These are phyloP conservation scores for Mallotus nudiflorus DNA, from an alignment of 345 rosid genomes.

Conservation along the genomic window DNA sequence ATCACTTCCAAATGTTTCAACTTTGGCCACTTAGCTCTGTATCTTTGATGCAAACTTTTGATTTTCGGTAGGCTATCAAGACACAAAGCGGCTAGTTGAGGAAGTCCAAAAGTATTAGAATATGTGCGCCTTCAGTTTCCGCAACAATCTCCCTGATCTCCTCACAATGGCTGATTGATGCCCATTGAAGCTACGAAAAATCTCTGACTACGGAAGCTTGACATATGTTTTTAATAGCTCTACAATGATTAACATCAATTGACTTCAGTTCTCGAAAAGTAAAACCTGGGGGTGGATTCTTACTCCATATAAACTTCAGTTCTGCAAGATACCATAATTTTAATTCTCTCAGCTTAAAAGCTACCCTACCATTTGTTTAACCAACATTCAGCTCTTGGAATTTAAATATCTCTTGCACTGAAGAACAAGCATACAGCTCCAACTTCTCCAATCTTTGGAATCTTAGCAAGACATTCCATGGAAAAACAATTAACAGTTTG, in stretches of 20 bases:
- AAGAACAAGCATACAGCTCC: not conserved
- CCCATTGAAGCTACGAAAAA: constrained; percentile 12
- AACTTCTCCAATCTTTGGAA: constrained; percentile 5
- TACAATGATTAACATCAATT: not conserved
- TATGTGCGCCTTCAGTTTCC: not conserved
- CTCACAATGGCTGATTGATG: constrained; percentile 12
- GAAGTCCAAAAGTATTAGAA: constrained; percentile 10
- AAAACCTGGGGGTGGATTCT: not conserved
- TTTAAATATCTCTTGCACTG: constrained; percentile 17
- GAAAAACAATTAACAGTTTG: constrained; percentile 5
- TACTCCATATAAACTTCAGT: constrained; percentile 16
- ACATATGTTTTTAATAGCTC: not conserved
- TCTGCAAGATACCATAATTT: not conserved
- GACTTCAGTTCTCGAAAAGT: not conserved
- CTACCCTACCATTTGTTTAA: not conserved
- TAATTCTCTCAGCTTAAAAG: not conserved
- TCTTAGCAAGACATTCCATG: not conserved
- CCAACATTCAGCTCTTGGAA: not conserved
- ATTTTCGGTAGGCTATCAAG: constrained; percentile 5
- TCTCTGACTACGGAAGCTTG: constrained; percentile 1
- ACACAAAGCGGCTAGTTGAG: not conserved
- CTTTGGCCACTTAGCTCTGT: constrained; percentile 23
- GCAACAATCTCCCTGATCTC: constrained; percentile 23
- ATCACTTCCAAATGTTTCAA: not conserved
- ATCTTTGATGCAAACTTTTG: constrained; percentile 7